Evolutionary conservation across 164 flowering plant species (phyloP).

Genomic region (Amborella trichopoda): DNA sequence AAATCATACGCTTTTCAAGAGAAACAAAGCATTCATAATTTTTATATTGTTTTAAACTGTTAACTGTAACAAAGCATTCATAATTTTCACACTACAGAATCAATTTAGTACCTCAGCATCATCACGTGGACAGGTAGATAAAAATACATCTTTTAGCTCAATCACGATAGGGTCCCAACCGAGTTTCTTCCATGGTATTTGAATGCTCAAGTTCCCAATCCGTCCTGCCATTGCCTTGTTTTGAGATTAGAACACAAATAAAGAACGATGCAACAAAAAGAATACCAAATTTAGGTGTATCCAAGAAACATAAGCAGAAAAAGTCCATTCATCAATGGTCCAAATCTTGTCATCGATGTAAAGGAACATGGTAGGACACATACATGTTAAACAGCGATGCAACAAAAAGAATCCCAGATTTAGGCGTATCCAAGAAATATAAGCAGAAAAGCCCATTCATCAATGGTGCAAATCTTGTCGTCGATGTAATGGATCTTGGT

Average conservation of each 20-base stretch:
- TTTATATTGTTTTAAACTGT: no score
- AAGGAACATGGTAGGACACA: no score
- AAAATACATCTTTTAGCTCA: constrained; percentile 54
- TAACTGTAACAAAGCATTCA: no score
- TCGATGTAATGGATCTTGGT: no score
- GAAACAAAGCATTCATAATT: no score
- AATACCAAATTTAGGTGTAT: neutral
- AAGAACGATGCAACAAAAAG: neutral
- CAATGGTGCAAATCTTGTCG: no score
- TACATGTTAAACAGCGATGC: neutral
- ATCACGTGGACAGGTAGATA: constrained; percentile 50
- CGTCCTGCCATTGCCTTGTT: constrained; percentile 28
- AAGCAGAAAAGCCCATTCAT: no score
- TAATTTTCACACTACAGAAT: no score
- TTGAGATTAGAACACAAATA: neutral
- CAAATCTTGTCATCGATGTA: no score
- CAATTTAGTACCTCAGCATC: constrained; percentile 46
- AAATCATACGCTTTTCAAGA: no score
- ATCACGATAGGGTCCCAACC: constrained; percentile 82
- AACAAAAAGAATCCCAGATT: neutral
- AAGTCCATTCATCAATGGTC: no score
- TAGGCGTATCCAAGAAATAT: neutral
- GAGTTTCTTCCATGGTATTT: constrained; percentile 87
- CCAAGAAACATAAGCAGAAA: neutral
- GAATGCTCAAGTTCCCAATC: constrained; percentile 76